A percentile compares a stretch with the other conserved stretches of the same genome.
Conservation (phyloP, 2,329 filamentous ascomycete species). For the Chrysosporium queenslandicum region DNA sequence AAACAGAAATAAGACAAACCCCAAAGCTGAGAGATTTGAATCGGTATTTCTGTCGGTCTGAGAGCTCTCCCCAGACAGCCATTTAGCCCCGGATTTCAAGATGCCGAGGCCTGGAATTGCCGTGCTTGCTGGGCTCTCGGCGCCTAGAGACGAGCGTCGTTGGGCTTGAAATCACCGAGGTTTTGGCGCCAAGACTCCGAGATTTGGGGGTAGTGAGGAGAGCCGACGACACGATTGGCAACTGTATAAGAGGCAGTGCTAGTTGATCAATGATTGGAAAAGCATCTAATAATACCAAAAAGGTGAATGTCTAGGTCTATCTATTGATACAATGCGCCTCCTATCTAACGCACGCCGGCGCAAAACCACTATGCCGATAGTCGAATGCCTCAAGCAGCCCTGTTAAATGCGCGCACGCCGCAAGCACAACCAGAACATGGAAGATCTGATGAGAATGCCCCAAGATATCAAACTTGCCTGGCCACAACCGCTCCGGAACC, state of each 20-base stretch:
- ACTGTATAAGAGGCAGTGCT: too few species aligned
- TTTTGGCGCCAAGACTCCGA: neutral
- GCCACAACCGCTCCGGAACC: conserved; percentile 69
- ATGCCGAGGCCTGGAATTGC: conserved; percentile 10
- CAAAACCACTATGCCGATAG: conserved; percentile 59
- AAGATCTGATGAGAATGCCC: conserved; percentile 95
- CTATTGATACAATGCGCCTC: neutral
- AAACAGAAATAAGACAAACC: neutral
- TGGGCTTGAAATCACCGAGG: conserved; percentile 6
- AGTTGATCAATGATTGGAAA: too few species aligned
- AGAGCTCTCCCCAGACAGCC: neutral
- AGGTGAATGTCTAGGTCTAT: neutral
- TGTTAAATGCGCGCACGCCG: conserved; percentile 69
- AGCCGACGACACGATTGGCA: neutral
- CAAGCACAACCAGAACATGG: conserved; percentile 76
- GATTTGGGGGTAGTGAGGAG: neutral
- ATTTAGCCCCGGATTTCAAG: conserved; percentile 4
- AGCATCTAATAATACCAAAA: neutral
- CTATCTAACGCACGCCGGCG: conserved; percentile 39
- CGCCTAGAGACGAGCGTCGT: neutral
- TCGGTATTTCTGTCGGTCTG: conserved; percentile 4
- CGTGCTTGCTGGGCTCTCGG: neutral
- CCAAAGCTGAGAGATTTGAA: neutral
- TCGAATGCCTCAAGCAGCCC: conserved; percentile 80
- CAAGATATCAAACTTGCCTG: conserved; percentile 78